These are phyloP conservation scores for Scenedesmus sp. DNA, from an alignment of 163 green algal genomes.

Conservation along the genomic window DNA sequence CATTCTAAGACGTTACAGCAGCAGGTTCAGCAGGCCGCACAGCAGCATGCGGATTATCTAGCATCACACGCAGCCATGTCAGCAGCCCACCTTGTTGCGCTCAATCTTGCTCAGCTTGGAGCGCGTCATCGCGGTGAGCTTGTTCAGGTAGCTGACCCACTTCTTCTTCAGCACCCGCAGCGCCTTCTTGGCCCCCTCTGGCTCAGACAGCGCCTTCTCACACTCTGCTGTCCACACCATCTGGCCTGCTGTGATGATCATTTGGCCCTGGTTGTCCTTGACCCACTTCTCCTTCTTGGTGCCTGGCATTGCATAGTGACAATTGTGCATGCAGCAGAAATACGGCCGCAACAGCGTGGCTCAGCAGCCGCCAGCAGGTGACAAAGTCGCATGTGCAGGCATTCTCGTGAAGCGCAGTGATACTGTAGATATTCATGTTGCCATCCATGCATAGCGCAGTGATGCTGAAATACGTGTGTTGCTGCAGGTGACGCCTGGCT, in stretches of 20 bases:
- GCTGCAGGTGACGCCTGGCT: not conserved
- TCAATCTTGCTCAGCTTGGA: slow-evolving; percentile 86
- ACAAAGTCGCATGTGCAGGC: not conserved
- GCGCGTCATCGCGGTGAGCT: slow-evolving; percentile 86
- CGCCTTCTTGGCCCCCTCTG: slow-evolving; percentile 72
- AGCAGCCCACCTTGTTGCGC: slow-evolving; percentile 76
- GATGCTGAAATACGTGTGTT: not conserved
- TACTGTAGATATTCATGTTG: not conserved
- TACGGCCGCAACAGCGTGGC: too few relatives aligned
- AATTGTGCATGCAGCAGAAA: not conserved
- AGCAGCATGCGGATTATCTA: not conserved
- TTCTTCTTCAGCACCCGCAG: slow-evolving; percentile 88
- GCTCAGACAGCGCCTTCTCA: slow-evolving; percentile 83
- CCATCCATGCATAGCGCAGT: not conserved
- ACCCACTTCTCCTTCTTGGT: slow-evolving; percentile 93
- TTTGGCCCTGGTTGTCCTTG: slow-evolving; percentile 88
- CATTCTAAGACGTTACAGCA: too few relatives aligned
- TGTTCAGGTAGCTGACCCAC: slow-evolving; percentile 90
- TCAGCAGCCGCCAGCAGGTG: not conserved
- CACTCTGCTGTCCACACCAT: slow-evolving; percentile 92
- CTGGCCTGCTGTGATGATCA: slow-evolving; percentile 90
- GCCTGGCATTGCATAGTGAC: slow-evolving; percentile 38
- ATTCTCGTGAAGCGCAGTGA: not conserved
- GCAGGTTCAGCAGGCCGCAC: not conserved
- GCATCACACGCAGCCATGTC: not conserved